Base-by-base conservation (phyloP, 2,329 filamentous ascomycete species). In the Dactylellina leptospora region DNA sequence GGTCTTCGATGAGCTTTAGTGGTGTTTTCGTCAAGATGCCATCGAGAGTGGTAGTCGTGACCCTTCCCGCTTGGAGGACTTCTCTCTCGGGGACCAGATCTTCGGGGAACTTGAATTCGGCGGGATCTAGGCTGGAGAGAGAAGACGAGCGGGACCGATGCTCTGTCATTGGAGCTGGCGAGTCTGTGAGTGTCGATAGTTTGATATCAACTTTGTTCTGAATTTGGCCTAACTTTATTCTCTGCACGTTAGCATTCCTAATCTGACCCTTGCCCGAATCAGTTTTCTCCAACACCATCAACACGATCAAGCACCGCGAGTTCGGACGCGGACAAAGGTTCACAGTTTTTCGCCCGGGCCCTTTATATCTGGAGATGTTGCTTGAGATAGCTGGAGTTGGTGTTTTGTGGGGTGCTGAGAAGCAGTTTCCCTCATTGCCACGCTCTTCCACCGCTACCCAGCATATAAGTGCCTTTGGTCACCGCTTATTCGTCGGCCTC, bases 1-100 rank as follows among this genome's bases (percentile, higher is more conserved):
- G 85, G 80, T 97, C 93, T 80, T 97, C 92, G 77, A 91, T 90
- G 13, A 97, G 85, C 71, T 85, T 84, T 73, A 97, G 84, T 45
- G 90, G 88, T 50, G 85, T 82, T 38, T 66, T 66, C 18, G 83
- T 80, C 30, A 97, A 84, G 56, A 95, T 84, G 38, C 90, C 89
- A 74, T 90, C 88, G 78, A 97, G 95, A 33, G 84, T 82, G 16
- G 87, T 78, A 22, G 77, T 78, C 2, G 82, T 84, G n/a, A 83
- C 83, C 23, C 69, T 51, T 13, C 69, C 69, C 6, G 69, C 28
- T 23, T 55, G 54, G 22, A 73, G 48, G 20, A 62, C 62, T 25
- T 73, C 69, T 30, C 69, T 55, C 10, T 56, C 54, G 9, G 69
- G 47, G 5, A 73, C 69, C 22, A 73, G 61, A 30, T 53, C 69